These are phyloP conservation scores for Asterionellopsis glacialis DNA, from an alignment of 108 stramenopile species.

Conservation along the genomic window DNA sequence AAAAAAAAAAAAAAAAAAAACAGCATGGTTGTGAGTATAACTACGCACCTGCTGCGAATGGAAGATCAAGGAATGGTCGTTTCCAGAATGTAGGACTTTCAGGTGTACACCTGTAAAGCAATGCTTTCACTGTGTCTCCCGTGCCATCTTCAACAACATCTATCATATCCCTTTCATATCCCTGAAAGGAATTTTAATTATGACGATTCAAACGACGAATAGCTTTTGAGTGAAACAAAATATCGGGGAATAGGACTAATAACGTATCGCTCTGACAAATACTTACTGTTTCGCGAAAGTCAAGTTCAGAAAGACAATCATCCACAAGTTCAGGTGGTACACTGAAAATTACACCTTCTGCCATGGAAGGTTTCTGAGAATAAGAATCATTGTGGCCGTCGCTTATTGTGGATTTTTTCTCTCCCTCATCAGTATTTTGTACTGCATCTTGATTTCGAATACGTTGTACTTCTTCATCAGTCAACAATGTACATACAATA, in stretches of 20 bases:
- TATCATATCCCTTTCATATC: slow-evolving; percentile 77
- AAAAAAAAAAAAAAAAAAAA: no score
- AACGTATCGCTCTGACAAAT: neutral
- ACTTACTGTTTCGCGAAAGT: slow-evolving; percentile 76
- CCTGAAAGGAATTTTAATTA: slow-evolving; percentile 6
- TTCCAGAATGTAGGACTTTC: slow-evolving; percentile 85
- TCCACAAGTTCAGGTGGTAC: slow-evolving; percentile 61
- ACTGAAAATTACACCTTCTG: slow-evolving; percentile 70
- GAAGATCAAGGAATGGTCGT: slow-evolving; percentile 49
- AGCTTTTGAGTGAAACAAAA: neutral
- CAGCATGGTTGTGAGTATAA: no score
- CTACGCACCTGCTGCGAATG: slow-evolving; percentile 54
- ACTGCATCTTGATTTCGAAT: slow-evolving; percentile 6
- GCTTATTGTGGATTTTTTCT: no score
- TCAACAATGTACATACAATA: slow-evolving; percentile 81
- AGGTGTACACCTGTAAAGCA: slow-evolving; percentile 79
- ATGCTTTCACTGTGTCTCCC: slow-evolving; percentile 47
- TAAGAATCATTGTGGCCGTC: neutral
- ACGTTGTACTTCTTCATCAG: slow-evolving; percentile 48
- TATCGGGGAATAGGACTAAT: neutral
- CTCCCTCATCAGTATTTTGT: slow-evolving; percentile 5
- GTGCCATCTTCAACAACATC: slow-evolving; percentile 73
- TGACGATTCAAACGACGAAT: neutral
- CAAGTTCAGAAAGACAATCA: slow-evolving; percentile 76
- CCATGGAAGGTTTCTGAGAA: slow-evolving; percentile 34